Evolutionary conservation across 2,329 filamentous ascomycete genomes (phyloP).

Genomic region (Fonsecaea monophora): DNA sequence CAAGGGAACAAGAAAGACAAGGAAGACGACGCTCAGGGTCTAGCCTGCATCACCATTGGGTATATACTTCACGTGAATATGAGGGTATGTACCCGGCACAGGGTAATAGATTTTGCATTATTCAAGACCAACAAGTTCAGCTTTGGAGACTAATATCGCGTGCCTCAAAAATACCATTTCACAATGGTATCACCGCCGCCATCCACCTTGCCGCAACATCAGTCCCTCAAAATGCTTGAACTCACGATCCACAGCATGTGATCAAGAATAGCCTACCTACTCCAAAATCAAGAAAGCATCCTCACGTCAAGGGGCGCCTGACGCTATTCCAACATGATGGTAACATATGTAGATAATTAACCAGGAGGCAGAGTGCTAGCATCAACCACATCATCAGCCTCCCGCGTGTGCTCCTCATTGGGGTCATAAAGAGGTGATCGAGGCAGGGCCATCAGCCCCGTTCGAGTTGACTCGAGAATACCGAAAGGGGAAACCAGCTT

Average conservation of each 20-base stretch:
- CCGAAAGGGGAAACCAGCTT: conserved; percentile 94
- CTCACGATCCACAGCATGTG: conserved; percentile 2
- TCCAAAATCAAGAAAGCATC: conserved; percentile 12
- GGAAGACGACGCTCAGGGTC: background rate
- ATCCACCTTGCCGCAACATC: background rate
- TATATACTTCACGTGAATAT: background rate
- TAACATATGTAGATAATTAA: conserved; percentile 48
- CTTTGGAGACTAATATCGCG: background rate
- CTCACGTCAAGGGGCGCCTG: conserved; percentile 11
- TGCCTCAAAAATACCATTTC: background rate
- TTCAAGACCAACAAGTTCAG: background rate
- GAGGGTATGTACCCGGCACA: no score
- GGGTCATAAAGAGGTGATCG: conserved; percentile 83
- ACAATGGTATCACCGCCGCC: background rate
- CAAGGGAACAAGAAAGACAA: background rate
- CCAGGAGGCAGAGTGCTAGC: conserved; percentile 91
- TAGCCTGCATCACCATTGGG: background rate
- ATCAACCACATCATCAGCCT: conserved; percentile 93
- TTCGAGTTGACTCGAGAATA: conserved; percentile 93
- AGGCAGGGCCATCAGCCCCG: conserved; percentile 94
- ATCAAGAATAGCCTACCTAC: conserved; percentile 9
- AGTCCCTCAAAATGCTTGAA: conserved; percentile 4
- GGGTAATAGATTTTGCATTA: background rate
- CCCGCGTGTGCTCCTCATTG: conserved; percentile 77
- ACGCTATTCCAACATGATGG: conserved; percentile 8